A percentile compares a stretch with the other conserved stretches of the same genome.
Conservation (phyloP, 176 grass and related monocot genomes). For the Avena eriantha region DNA sequence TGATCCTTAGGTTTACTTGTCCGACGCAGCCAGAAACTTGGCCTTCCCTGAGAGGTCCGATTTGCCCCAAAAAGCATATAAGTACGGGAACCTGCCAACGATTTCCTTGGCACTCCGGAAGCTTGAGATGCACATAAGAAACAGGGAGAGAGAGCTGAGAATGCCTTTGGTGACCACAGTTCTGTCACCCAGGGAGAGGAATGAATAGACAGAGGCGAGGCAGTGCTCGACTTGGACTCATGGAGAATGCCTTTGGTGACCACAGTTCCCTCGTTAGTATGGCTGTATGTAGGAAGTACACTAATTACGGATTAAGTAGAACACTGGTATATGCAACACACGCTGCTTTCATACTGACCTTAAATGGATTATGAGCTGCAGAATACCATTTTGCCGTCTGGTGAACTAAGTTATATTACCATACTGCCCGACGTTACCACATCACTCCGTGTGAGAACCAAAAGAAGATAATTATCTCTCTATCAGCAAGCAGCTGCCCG, state of each 20-base stretch:
- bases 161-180: not conserved
- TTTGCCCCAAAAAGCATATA: not conserved
- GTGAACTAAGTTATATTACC: not conserved
- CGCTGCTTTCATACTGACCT: not conserved
- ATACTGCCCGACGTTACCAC: too few species aligned
- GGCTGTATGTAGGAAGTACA: too few species aligned
- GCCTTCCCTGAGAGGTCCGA: not conserved
- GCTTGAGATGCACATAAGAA: not conserved
- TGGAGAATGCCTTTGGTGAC: too few species aligned
- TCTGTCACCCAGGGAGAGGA: not conserved
- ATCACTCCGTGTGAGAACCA: not conserved
- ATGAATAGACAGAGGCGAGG: not conserved
- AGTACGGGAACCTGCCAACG: not conserved
- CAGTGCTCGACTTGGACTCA: not conserved
- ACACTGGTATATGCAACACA: not conserved
- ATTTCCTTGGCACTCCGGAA: not conserved
- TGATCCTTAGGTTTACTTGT: not conserved
- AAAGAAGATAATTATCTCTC: not conserved
- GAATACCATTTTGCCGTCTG: not conserved
- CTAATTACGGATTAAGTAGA: not conserved
- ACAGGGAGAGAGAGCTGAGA: not conserved
- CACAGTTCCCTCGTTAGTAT: not conserved
- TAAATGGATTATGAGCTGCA: not conserved
- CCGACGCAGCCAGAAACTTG: not conserved
- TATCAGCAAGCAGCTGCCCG: not conserved